phyloP scores from a whole-genome alignment of 2,329 filamentous ascomycete species.

The Moelleriella libera region DNA sequence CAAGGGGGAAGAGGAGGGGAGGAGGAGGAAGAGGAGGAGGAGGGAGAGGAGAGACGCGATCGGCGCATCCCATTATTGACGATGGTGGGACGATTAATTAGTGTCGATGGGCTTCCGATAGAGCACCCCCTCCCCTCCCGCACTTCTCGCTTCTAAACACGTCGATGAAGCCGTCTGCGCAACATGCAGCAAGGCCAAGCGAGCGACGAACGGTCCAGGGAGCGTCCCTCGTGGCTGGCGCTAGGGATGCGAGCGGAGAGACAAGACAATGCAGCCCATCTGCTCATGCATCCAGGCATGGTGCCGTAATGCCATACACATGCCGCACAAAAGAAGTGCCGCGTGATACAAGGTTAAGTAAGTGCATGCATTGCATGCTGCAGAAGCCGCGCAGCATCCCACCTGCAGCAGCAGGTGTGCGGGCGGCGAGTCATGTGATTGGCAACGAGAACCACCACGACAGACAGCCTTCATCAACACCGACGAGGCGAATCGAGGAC shows the following conservation, averaged over 20 bases:
- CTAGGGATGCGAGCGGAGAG: background rate
- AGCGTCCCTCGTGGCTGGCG: background rate
- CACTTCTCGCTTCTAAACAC: background rate
- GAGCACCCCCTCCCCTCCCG: background rate
- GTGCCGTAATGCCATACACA: background rate
- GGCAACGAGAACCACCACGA: background rate
- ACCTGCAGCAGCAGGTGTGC: background rate
- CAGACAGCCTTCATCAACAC: background rate
- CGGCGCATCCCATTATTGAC: background rate
- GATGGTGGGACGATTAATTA: background rate
- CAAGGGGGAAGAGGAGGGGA: background rate
- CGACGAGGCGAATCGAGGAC: background rate
- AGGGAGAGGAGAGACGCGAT: background rate
- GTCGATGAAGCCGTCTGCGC: too few relatives aligned
- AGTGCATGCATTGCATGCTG: background rate
- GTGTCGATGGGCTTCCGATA: background rate
- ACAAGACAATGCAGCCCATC: background rate
- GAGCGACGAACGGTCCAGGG: conserved; percentile 1
- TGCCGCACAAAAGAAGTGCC: background rate
- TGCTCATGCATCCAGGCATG: background rate
- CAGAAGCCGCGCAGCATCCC: background rate
- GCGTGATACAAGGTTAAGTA: background rate
- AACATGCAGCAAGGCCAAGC: background rate
- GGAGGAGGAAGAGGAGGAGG: background rate
- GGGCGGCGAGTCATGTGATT: background rate